A percentile compares a stretch with the other conserved stretches of the same genome.
Conservation (phyloP, 148 eudicot species). For the Persicaria maculosa region DNA sequence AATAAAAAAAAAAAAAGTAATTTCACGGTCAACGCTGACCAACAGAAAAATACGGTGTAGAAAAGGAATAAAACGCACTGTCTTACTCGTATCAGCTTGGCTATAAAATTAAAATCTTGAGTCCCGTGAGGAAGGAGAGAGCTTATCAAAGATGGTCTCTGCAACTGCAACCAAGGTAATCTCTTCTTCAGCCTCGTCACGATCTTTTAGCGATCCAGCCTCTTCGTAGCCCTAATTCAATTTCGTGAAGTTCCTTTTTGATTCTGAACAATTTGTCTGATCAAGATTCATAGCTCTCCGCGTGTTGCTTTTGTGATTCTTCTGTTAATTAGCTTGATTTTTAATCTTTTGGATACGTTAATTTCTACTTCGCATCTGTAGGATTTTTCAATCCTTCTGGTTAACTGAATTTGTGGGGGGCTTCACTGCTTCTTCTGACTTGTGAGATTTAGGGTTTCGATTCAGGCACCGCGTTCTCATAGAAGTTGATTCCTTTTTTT, state of each 20-base stretch:
- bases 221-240: neutral
- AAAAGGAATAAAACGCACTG: too few species aligned
- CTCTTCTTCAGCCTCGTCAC: neutral
- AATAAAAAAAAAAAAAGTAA: too few species aligned
- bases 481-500: too few species aligned
- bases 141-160: conserved; percentile 6
- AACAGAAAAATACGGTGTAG: too few species aligned
- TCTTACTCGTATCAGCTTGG: too few species aligned
- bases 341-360: neutral
- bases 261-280: neutral
- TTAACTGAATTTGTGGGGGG: neutral
- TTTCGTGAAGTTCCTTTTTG: neutral
- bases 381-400: neutral
- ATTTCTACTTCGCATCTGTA: neutral
- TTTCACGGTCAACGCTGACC: too few species aligned
- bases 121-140: neutral
- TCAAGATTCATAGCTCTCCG: neutral
- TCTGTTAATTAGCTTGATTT: neutral
- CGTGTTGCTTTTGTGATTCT: neutral
- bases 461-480: too few species aligned
- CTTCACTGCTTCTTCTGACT: too few species aligned
- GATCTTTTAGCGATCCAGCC: neutral
- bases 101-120: too few species aligned
- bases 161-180: conserved; percentile 2
- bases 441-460: too few species aligned